These are phyloP conservation scores for Fagopyrum esculentum DNA, from an alignment of 148 eudicot genomes.

Conservation along the genomic window DNA sequence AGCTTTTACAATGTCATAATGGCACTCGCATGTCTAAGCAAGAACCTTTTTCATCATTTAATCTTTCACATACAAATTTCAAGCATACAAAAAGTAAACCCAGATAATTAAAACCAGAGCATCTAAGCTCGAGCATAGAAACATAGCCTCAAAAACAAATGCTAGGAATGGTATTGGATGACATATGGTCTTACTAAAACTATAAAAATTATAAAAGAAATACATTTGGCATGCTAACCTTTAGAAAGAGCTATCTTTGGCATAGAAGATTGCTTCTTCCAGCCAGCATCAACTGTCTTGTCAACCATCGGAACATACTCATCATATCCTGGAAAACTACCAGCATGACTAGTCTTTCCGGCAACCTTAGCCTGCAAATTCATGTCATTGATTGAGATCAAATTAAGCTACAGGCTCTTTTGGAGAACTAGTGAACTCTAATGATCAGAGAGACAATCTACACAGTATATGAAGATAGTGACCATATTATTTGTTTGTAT, in stretches of 20 bases:
- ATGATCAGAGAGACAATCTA: neutral
- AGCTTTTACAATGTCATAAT: too few species aligned
- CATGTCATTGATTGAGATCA: constrained; percentile 1
- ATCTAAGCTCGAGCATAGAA: neutral
- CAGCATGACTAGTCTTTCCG: constrained; percentile 48
- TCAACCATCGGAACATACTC: constrained; percentile 97
- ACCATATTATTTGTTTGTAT: neutral
- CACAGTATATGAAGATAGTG: neutral
- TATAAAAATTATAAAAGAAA: neutral
- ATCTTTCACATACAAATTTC: neutral
- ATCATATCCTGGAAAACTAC: constrained; percentile 65
- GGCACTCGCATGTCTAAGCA: too few species aligned
- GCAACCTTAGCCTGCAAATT: constrained; percentile 57
- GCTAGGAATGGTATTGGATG: neutral
- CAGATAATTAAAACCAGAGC: neutral
- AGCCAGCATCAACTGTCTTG: constrained; percentile 87
- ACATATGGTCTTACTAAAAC: neutral
- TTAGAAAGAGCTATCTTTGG: constrained; percentile 25
- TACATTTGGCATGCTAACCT: constrained; percentile 35
- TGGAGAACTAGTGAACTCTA: neutral
- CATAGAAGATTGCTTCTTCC: constrained; percentile 64
- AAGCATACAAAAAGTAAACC: neutral
- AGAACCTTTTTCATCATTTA: too few species aligned
- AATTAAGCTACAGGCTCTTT: neutral
- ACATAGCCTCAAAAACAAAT: neutral